These are phyloP conservation scores for Desmodesmus armatus DNA, from an alignment of 139 green algal species.

Conservation along the genomic window DNA sequence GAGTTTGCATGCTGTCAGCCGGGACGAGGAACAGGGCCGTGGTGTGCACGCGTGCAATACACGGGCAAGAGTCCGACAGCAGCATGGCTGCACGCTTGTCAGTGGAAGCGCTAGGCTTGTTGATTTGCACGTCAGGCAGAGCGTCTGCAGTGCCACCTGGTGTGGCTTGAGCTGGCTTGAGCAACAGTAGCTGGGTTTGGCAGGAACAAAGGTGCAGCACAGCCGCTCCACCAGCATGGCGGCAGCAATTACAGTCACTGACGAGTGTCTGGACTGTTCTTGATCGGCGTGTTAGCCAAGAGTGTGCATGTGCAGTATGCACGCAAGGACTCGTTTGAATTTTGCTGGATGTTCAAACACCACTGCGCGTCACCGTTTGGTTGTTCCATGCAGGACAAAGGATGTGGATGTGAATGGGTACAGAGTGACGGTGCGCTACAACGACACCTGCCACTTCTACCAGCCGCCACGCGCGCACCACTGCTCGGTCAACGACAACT, in stretches of 20 bases:
- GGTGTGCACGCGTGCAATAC: not conserved
- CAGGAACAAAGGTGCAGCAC: too few relatives aligned
- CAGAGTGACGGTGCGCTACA: conserved; percentile 80
- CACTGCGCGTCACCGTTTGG: not conserved
- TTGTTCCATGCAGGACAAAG: conserved; percentile 44
- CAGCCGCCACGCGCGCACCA: conserved; percentile 94
- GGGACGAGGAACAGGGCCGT: too few relatives aligned
- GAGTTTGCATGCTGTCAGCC: too few relatives aligned
- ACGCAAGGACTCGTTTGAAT: not conserved
- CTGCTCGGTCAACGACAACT: conserved; percentile 98
- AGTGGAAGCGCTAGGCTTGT: too few relatives aligned
- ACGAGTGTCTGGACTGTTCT: too few relatives aligned
- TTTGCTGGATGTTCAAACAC: not conserved
- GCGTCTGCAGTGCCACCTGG: too few relatives aligned
- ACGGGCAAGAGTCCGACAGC: not conserved
- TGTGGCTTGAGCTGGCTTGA: not conserved
- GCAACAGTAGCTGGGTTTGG: too few relatives aligned
- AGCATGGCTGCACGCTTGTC: not conserved
- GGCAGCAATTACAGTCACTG: too few relatives aligned
- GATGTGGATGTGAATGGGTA: conserved; percentile 75
- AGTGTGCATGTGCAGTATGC: too few relatives aligned
- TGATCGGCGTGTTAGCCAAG: too few relatives aligned
- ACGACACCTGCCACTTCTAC: conserved; percentile 92
- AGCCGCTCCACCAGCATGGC: too few relatives aligned
- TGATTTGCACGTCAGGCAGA: too few relatives aligned